Conservation (phyloP, 257 asterid genomes). For the Phtheirospermum japonicum region DNA sequence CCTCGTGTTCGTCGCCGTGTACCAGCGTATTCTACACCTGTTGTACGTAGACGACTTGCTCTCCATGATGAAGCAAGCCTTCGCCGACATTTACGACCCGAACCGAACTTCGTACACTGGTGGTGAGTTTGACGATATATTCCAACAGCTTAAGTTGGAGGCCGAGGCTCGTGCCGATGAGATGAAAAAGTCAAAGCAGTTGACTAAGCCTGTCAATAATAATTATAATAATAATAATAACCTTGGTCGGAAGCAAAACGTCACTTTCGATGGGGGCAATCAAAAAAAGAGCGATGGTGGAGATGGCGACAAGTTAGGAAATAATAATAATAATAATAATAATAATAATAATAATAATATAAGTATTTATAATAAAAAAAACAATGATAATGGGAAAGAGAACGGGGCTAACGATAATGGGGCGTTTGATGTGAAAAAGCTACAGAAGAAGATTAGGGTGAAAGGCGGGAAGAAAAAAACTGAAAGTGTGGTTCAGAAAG, state of each 20-base stretch:
- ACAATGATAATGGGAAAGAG: not conserved
- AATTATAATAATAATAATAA: slow-evolving; percentile 14
- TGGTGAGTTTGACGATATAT: slow-evolving; percentile 60
- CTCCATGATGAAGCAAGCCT: slow-evolving; percentile 76
- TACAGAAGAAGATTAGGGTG: not conserved
- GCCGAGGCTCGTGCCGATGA: slow-evolving; percentile 94
- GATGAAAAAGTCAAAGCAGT: slow-evolving; percentile 75
- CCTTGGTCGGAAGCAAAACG: slow-evolving; percentile 24
- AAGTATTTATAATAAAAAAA: no score
- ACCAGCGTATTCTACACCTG: slow-evolving; percentile 89
- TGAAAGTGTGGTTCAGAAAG: not conserved
- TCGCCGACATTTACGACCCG: slow-evolving; percentile 71
- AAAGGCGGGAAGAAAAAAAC: slow-evolving; percentile 1
- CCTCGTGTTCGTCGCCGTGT: slow-evolving; percentile 94
- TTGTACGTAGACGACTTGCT: slow-evolving; percentile 90
- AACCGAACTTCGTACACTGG: slow-evolving; percentile 54
- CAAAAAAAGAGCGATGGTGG: not conserved
- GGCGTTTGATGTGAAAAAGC: slow-evolving; percentile 3
- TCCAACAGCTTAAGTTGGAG: slow-evolving; percentile 88
- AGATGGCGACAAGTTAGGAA: not conserved
- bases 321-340: not conserved
- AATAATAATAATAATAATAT: not conserved
- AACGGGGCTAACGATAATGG: not conserved
- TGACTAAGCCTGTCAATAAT: slow-evolving; percentile 42
- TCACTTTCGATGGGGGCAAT: not conserved